Base-by-base conservation (phyloP, 352 stramenopile genomes). In the Globisporangium paroecandrum region DNA sequence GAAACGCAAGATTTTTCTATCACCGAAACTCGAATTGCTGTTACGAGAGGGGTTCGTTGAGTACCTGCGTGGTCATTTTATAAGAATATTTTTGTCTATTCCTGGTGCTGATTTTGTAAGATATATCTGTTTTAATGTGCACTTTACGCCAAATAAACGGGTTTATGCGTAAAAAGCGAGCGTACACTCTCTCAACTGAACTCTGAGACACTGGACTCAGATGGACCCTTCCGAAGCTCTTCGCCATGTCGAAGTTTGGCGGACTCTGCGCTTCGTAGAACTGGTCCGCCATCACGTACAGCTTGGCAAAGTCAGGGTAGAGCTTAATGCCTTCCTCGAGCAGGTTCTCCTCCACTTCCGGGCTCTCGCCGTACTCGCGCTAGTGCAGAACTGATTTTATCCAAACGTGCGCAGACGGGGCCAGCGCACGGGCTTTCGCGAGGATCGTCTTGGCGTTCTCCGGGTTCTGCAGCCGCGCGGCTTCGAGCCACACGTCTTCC, bases 401-500 rank as follows among this genome's bases (percentile, higher is more conserved):
- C 87, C 93, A 99, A 22, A 99, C 96, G 61, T 97, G 86, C 2
- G 88, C 83, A 0, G 95, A 98, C 24, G 92, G 87, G 3, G 94
- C 95, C 66, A 95, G 79, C 18, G 81, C 78, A 1, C 89, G 81
- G 1, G 87, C 91, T 66, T 93, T 91, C 46, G 36, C 29, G 36
- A 47, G 13, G 72, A 99, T 98, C 4, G 85, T 97, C 76, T 99
- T 99, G 49, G 95, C 97, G 63, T 99, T 98, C 59, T 98, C 92
- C 6, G 87, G 81, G 38, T 93, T 98, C 77, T 99, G 94, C 49
- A 99, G 78, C 25, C 97, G 79, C 29, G 97, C 93, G 0, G 98
- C 97, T 79, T 99, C 98, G 15, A 99, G 81, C 98, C 98, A 99
- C 15, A 99, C 96, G 77, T 99, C 97, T 73, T 99, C 97, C 62